Percentiles rank a stretch among this genome's conserved stretches.
phyloP scores from a whole-genome alignment of 2,329 filamentous ascomycete genomes.

The Fusarium globosum region DNA sequence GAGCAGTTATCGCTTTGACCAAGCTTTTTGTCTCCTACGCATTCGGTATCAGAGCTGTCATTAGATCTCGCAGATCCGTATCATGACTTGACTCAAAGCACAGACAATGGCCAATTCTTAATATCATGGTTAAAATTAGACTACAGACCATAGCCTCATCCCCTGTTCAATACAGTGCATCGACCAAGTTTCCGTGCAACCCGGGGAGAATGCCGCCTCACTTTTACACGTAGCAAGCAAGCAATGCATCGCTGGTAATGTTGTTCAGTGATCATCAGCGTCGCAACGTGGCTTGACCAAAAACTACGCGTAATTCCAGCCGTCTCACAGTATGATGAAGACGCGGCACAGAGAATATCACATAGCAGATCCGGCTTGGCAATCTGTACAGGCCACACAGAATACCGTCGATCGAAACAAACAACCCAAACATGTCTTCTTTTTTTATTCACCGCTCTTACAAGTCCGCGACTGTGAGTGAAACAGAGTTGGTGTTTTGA shows the following conservation, averaged over 20 bases:
- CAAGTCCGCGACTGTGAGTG: slow-evolving; percentile 2
- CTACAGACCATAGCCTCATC: neutral
- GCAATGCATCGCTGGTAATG: neutral
- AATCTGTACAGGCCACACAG: neutral
- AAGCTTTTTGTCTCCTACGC: neutral
- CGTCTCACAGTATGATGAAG: neutral
- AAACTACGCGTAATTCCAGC: slow-evolving; percentile 2
- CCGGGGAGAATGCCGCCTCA: slow-evolving; percentile 13
- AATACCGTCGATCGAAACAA: neutral
- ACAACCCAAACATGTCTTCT: neutral
- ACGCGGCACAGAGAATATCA: neutral
- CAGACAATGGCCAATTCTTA: slow-evolving; percentile 1
- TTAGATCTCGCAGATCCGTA: slow-evolving; percentile 1
- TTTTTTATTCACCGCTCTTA: slow-evolving; percentile 11
- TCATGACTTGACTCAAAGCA: slow-evolving; percentile 5
- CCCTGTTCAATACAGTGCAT: neutral
- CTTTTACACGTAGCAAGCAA: neutral
- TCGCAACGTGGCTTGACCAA: neutral
- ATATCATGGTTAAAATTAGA: slow-evolving; percentile 36
- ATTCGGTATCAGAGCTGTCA: neutral
- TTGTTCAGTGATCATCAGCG: neutral
- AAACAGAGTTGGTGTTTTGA: slow-evolving; percentile 13
- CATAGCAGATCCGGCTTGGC: neutral
- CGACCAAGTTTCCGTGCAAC: neutral
- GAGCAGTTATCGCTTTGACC: neutral